A percentile compares a stretch with the other conserved stretches of the same genome.
phyloP scores from a whole-genome alignment of 768 basidiomycete species.

The Mycena belliarum region DNA sequence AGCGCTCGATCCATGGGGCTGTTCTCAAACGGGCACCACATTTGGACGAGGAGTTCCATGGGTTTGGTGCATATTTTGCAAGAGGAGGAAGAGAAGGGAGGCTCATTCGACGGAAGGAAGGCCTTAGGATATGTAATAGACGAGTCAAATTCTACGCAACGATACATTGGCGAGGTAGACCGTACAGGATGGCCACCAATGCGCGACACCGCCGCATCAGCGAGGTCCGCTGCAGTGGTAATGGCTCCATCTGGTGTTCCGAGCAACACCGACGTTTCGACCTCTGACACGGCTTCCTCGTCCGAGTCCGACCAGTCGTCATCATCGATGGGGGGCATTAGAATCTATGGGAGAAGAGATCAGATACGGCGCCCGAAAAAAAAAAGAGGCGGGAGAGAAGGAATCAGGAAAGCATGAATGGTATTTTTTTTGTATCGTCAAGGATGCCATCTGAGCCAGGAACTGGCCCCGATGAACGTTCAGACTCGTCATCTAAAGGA shows the following conservation, averaged over 20 bases:
- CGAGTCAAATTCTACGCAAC: slow-evolving; percentile 44
- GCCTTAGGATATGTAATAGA: slow-evolving; percentile 61
- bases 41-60: slow-evolving; percentile 82
- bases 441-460: slow-evolving; percentile 35
- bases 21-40: slow-evolving; percentile 89
- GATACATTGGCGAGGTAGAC: slow-evolving; percentile 52
- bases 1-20: slow-evolving; percentile 84
- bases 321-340: slow-evolving; percentile 45
- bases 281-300: slow-evolving; percentile 53
- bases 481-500: slow-evolving; percentile 78
- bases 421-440: slow-evolving; percentile 62
- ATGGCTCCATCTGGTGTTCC: slow-evolving; percentile 81
- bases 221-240: slow-evolving; percentile 55
- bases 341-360: slow-evolving; percentile 20
- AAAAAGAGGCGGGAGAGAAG: slow-evolving; percentile 20
- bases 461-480: slow-evolving; percentile 50
- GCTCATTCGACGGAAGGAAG: slow-evolving; percentile 66
- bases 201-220: slow-evolving; percentile 83
- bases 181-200: slow-evolving; percentile 91
- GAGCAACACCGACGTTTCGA: slow-evolving; percentile 74
- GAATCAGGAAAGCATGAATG: slow-evolving; percentile 89
- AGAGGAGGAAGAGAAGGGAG: slow-evolving; percentile 58
- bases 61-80: slow-evolving; percentile 73
- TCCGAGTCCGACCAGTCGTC: slow-evolving; percentile 86
- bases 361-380: slow-evolving; percentile 22